A percentile compares a stretch with the other conserved stretches of the same genome.
Evolutionary conservation across 257 asterid genomes (phyloP).

Genomic region (Nicotiana undulata): DNA sequence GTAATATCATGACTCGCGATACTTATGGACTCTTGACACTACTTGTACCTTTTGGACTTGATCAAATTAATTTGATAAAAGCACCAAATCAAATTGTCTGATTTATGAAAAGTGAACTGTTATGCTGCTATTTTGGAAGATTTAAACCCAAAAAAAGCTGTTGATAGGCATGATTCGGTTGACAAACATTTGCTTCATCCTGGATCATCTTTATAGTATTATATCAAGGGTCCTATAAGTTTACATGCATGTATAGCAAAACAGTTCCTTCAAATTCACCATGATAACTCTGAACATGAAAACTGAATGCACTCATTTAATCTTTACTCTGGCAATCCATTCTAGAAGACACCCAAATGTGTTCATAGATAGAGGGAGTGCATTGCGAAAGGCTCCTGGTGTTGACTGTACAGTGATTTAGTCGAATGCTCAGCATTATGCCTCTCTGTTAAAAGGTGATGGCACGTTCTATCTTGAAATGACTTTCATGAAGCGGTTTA

Average conservation of each 20-base stretch:
- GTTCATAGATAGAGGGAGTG: not conserved
- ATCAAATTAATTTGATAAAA: not conserved
- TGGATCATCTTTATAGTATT: not conserved
- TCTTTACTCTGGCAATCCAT: not conserved
- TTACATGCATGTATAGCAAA: not conserved
- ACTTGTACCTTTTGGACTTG: not conserved
- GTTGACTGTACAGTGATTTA: not conserved
- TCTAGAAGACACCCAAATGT: not conserved
- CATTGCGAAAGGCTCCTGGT: not conserved
- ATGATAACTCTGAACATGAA: not conserved
- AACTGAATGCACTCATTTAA: not conserved
- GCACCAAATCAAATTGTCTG: not conserved
- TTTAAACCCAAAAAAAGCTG: not conserved
- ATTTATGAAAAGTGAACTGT: not conserved
- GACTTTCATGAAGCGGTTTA: constrained; percentile 80
- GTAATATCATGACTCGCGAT: not conserved
- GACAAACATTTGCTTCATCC: not conserved
- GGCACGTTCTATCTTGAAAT: constrained; percentile 49
- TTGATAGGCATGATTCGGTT: not conserved
- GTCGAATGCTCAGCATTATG: not conserved
- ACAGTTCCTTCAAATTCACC: not conserved
- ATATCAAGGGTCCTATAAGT: not conserved
- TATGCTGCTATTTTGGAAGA: not conserved
- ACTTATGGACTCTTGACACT: not conserved
- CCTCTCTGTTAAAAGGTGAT: not conserved